Evolutionary conservation across 352 stramenopile species (phyloP).

Genomic region (Phytophthora brassicae): DNA sequence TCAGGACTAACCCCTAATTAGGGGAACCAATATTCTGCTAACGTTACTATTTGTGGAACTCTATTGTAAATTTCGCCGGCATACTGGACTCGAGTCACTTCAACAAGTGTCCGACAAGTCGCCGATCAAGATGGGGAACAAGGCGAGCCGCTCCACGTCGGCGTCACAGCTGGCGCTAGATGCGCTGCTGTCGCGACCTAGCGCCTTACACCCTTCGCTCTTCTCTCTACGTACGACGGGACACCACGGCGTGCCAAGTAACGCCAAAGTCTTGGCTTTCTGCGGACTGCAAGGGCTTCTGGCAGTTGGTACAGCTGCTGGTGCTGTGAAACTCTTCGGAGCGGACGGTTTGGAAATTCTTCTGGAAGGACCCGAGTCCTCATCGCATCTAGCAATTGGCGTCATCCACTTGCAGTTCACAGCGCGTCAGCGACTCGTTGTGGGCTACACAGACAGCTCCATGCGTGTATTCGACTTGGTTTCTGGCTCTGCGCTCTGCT

Average conservation of each 20-base stretch:
- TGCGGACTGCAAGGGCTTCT: constrained; percentile 65
- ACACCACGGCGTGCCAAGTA: constrained; percentile 73
- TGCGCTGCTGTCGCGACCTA: constrained; percentile 39
- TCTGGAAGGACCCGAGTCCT: constrained; percentile 39
- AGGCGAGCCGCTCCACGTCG: constrained; percentile 43
- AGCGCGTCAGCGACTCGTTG: constrained; percentile 60
- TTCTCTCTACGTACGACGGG: constrained; percentile 52
- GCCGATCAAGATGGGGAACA: constrained; percentile 63
- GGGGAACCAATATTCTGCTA: no score
- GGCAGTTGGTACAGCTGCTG: constrained; percentile 64
- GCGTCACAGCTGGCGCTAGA: constrained; percentile 44
- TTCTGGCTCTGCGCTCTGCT: constrained; percentile 23
- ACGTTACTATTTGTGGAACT: no score
- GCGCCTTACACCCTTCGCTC: constrained; percentile 40
- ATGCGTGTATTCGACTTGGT: constrained; percentile 63
- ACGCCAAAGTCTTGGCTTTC: constrained; percentile 59
- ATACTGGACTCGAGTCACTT: not conserved
- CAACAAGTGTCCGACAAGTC: constrained; percentile 17
- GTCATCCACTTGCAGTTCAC: constrained; percentile 67
- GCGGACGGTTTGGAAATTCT: constrained; percentile 61
- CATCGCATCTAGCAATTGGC: constrained; percentile 39
- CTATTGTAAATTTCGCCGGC: no score
- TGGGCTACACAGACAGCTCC: constrained; percentile 67
- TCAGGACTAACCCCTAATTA: no score
- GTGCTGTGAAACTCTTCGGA: constrained; percentile 71